Evolutionary conservation across 768 basidiomycete genomes (phyloP).

Genomic region (Lepiota venenata): DNA sequence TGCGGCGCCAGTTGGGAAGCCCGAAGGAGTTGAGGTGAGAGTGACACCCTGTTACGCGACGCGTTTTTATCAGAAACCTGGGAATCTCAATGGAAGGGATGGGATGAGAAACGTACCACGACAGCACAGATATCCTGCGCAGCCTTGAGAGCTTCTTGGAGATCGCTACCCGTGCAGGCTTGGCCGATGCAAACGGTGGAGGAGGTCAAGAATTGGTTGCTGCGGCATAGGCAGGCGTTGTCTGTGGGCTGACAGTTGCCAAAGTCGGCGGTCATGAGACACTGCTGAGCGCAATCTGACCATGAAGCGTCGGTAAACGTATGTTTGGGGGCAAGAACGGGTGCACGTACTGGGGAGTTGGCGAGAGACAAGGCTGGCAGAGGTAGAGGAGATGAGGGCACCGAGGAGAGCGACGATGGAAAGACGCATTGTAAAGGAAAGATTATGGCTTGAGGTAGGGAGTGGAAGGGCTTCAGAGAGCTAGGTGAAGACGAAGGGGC

Average conservation of each 20-base stretch:
- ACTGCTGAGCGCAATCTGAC: conserved; percentile 49
- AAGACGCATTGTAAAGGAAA: conserved; percentile 48
- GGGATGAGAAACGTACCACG: conserved; percentile 38
- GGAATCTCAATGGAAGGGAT: not conserved
- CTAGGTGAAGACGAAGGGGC: conserved; percentile 16
- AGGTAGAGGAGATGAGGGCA: conserved; percentile 36
- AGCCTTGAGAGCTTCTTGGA: conserved; percentile 34
- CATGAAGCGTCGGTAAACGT: not conserved
- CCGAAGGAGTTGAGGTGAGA: conserved; percentile 28
- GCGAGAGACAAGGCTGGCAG: conserved; percentile 33
- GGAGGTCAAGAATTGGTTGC: conserved; percentile 37
- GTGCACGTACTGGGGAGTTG: conserved; percentile 36
- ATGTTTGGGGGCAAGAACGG: not conserved
- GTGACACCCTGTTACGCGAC: conserved; percentile 46
- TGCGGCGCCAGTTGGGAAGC: conserved; percentile 11
- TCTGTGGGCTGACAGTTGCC: conserved; percentile 47
- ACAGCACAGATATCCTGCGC: conserved; percentile 42
- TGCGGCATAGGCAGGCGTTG: conserved; percentile 56
- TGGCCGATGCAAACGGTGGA: conserved; percentile 46
- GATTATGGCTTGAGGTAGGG: conserved; percentile 20
- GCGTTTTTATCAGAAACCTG: not conserved
- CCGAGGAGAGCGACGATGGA: conserved; percentile 36
- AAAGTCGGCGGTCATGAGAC: conserved; percentile 41
- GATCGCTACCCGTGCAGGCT: conserved; percentile 46
- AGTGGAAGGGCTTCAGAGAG: conserved; percentile 12